A percentile compares a stretch with the other conserved stretches of the same genome.
phyloP scores from a whole-genome alignment of 1,284 basidiomycete genomes.

The Ceratobasidium sp. region DNA sequence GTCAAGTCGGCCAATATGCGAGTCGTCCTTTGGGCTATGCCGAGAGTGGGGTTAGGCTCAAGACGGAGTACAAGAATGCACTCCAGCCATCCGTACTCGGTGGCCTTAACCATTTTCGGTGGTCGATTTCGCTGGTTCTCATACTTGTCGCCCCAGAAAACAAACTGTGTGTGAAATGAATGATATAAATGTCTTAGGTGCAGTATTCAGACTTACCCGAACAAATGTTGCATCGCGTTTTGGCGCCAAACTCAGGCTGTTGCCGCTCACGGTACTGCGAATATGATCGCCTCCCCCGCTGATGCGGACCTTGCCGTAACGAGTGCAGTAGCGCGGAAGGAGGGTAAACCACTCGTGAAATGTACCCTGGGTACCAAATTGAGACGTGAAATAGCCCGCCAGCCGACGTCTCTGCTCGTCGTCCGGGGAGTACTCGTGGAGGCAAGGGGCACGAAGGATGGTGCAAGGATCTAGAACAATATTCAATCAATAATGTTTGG shows the following conservation, averaged over 20 bases:
- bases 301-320: not conserved
- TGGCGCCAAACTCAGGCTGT: not conserved
- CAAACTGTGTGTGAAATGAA: not conserved
- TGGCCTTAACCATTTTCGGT: not conserved
- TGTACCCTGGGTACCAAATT: not conserved
- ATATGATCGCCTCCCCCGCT: not conserved
- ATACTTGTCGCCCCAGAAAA: not conserved
- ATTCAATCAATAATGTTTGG: not conserved
- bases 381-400: not conserved
- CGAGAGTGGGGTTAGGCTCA: not conserved
- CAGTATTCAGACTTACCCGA: not conserved
- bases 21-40: not conserved
- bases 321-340: not conserved
- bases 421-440: not conserved
- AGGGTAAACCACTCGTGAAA: not conserved
- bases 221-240: not conserved
- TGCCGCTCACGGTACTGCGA: not conserved
- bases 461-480: not conserved
- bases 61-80: not conserved
- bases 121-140: not conserved
- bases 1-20: not conserved
- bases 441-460: not conserved
- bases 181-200: not conserved
- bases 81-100: not conserved
- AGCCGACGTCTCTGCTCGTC: not conserved